Percentiles rank a stretch among this genome's conserved stretches.
Evolutionary conservation across 352 stramenopile genomes (phyloP).

Genomic region (Aphanomyces stellatus): DNA sequence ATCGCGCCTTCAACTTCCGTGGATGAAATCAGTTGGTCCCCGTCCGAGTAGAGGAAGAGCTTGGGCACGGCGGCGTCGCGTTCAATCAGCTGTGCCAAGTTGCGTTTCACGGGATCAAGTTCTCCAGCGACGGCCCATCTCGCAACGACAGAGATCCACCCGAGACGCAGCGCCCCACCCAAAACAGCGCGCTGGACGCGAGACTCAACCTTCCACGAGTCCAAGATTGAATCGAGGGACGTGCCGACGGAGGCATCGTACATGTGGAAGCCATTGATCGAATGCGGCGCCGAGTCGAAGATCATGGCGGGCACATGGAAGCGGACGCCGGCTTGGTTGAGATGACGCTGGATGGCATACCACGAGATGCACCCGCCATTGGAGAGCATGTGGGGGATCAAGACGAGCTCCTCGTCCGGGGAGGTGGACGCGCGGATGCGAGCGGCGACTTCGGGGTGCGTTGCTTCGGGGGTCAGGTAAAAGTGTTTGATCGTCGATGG

Average conservation of each 20-base stretch:
- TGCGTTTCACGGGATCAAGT: background rate
- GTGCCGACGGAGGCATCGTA: background rate
- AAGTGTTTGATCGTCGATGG: background rate
- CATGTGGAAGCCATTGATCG: background rate
- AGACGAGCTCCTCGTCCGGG: background rate
- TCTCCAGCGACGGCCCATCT: background rate
- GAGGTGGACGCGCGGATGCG: background rate
- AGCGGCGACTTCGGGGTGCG: background rate
- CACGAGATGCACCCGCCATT: background rate
- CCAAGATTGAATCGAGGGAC: background rate
- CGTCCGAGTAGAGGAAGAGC: conserved; percentile 14
- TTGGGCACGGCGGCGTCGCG: background rate
- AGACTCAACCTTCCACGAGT: background rate
- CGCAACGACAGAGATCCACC: background rate
- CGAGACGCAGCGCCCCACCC: background rate
- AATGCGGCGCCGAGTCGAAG: conserved; percentile 4
- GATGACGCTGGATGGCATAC: background rate
- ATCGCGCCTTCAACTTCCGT: conserved; percentile 1
- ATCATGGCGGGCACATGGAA: conserved; percentile 8
- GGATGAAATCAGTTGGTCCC: background rate
- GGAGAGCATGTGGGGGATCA: background rate
- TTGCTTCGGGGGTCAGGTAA: background rate
- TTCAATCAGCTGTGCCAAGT: background rate
- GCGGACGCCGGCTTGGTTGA: background rate
- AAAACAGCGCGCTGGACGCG: background rate